A percentile compares a stretch with the other conserved stretches of the same genome.
Evolutionary conservation across 2,329 filamentous ascomycete genomes (phyloP).

Genomic region (Arthrobotrys musiformis): DNA sequence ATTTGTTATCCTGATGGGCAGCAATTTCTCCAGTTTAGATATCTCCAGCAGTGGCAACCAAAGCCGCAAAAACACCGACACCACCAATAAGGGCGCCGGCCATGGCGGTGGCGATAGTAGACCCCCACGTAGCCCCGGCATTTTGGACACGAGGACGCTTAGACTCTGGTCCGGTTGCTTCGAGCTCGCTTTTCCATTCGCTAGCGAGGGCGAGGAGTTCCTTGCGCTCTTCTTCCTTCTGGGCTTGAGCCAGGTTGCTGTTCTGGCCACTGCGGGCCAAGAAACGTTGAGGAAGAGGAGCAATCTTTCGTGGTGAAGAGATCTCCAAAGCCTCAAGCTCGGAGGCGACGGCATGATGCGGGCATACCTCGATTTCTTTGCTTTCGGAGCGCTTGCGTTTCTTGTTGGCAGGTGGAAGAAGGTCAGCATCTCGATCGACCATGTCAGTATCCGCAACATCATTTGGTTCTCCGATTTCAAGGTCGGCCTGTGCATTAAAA

Average conservation of each 20-base stretch:
- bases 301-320: constrained; percentile 28
- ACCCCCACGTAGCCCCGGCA: constrained; percentile 50
- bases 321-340: neutral
- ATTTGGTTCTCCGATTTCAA: neutral
- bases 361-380: constrained; percentile 24
- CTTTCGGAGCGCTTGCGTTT: constrained; percentile 43
- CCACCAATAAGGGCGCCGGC: constrained; percentile 62
- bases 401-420: constrained; percentile 19
- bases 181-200: constrained; percentile 33
- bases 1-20: neutral
- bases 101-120: constrained; percentile 60
- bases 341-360: neutral
- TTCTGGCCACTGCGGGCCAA: constrained; percentile 10
- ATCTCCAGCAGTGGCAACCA: constrained; percentile 63
- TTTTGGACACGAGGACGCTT: constrained; percentile 56
- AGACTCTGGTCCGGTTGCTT: constrained; percentile 45
- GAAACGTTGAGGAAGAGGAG: constrained; percentile 1
- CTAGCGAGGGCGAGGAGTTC: constrained; percentile 12
- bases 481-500: neutral
- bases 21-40: constrained; percentile 4
- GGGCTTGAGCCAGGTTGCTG: constrained; percentile 52
- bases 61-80: constrained; percentile 61
- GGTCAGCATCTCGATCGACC: neutral
- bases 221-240: constrained; percentile 49
- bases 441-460: neutral